Base-by-base conservation (phyloP, 805 yeast species). In the Nakazawaea pomicola region DNA sequence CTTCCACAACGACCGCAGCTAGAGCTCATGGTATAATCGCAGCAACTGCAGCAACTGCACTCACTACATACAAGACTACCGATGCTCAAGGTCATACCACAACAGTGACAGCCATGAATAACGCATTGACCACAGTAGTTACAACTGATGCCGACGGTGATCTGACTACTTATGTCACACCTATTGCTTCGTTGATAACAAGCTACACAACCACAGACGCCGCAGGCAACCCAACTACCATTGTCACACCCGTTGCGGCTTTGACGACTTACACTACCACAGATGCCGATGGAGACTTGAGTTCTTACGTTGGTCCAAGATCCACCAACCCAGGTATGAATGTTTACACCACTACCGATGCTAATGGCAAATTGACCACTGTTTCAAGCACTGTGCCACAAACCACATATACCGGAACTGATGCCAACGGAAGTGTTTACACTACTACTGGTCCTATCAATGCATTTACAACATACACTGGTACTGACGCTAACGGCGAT, bases 181-280 rank as follows among this genome's bases (percentile, higher is more conserved):
- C n/a, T n/a, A n/a, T n/a, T n/a, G n/a, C n/a, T n/a, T n/a, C n/a
- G n/a, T n/a, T n/a, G n/a, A n/a, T n/a, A n/a, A n/a, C n/a, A n/a
- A n/a, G n/a, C n/a, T n/a, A n/a, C n/a, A n/a, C n/a, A n/a, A n/a
- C n/a, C n/a, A n/a, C n/a, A n/a, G n/a, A n/a, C n/a, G n/a, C n/a
- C n/a, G n/a, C n/a, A n/a, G n/a, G n/a, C n/a, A n/a, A n/a, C n/a
- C n/a, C n/a, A 3, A 28, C 30, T 4, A n/a, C 30, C 7, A 12
- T 16, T 3, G 15, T 9, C 6, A 21, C 16, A 6, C 18, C 19
- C 5, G 27, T 27, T 16, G 10, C 41, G 8, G 21, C 21, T 18
- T 18, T 18, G 33, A 28, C 33, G 11, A 28, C 41, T 11, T 21
- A 30, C 17, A 27, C 37, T n/a, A 23, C 39, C 10, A 34, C 43